A percentile compares a stretch with the other conserved stretches of the same genome.
Conservation (phyloP, 2,329 filamentous ascomycete genomes). For the Aschersonia sp. region DNA sequence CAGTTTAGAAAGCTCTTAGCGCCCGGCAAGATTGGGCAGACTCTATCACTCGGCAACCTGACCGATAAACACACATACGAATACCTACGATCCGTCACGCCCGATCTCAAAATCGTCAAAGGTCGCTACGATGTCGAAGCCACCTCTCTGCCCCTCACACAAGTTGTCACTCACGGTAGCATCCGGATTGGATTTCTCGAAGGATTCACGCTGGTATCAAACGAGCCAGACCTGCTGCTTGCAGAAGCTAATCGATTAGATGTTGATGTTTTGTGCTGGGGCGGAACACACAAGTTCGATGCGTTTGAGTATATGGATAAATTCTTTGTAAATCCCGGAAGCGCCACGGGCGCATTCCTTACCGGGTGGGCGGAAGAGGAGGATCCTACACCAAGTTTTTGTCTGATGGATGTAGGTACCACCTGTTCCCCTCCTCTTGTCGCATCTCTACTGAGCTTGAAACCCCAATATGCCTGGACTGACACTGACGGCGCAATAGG, state of each 20-base stretch:
- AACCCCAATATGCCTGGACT: neutral
- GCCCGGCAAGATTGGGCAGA: slow-evolving; percentile 71
- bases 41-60: slow-evolving; percentile 65
- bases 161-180: slow-evolving; percentile 51
- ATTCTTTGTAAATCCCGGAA: slow-evolving; percentile 58
- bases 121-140: slow-evolving; percentile 54
- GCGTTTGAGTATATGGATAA: slow-evolving; percentile 62
- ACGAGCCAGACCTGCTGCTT: slow-evolving; percentile 50
- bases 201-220: slow-evolving; percentile 53
- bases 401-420: slow-evolving; percentile 83
- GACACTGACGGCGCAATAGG: slow-evolving; percentile 31
- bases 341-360: slow-evolving; percentile 48
- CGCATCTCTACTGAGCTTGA: too few species aligned
- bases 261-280: slow-evolving; percentile 55
- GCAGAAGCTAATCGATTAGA: slow-evolving; percentile 55
- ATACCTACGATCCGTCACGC: slow-evolving; percentile 60
- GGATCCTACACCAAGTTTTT: slow-evolving; percentile 80
- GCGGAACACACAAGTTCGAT: slow-evolving; percentile 53
- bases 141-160: slow-evolving; percentile 47
- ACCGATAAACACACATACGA: slow-evolving; percentile 71
- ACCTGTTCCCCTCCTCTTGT: neutral
- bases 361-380: slow-evolving; percentile 46
- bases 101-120: slow-evolving; percentile 56
- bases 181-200: slow-evolving; percentile 54
- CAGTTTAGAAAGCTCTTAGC: slow-evolving; percentile 79